Evolutionary conservation across 805 yeast species (phyloP), one percentile per base, ranked within the genome.

Genomic region (Schizosaccharomyces octosporus): DNA sequence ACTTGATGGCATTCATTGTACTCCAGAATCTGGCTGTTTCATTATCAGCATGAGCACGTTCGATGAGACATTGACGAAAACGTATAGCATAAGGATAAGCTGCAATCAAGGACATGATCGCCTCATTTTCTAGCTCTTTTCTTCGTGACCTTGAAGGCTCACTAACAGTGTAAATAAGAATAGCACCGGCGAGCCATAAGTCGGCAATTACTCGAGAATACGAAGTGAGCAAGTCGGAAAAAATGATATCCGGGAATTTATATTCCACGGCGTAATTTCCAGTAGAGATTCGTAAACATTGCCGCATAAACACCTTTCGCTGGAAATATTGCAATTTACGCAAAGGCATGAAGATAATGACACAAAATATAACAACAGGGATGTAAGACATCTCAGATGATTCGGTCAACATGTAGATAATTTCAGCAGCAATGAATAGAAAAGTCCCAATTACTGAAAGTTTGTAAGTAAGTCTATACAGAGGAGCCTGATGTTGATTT

Each of bases 181-280:
- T 51, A 9, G 57, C 57, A 11, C 57, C 57, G 6, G 57, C 57
- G 9, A 51, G 36, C 57, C 57, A 51, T 5, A 51, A 17, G 70
- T 93, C 97, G 59, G 85, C 82, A 60, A 87, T 67, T 0, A 88
- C 85, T 67, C 81, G 82, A 3, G 87, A 75, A 69, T 84, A 87
- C 0, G 96, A 87, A 0, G 94, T 84, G 59, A 93, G 73, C 4
- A 88, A 81, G 72, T 90, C 98, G 5, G 95, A 81, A 15, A 89
- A 70, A 59, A 90, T 71, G 48, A 90, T 85, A 69, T 90, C 97
- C 62, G 85, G 84, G 19, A 85, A 79, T 66, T 42, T 39, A 13
- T 6, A 29, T 24, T 51, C 57, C 11, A 29, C 7, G 11, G 36
- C n/a, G 7, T 24, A 51, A 1, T 29, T 51, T 7, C 57, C 57